phyloP scores from a whole-genome alignment of 2,329 filamentous ascomycete species.

The Claviceps pazoutovae region DNA sequence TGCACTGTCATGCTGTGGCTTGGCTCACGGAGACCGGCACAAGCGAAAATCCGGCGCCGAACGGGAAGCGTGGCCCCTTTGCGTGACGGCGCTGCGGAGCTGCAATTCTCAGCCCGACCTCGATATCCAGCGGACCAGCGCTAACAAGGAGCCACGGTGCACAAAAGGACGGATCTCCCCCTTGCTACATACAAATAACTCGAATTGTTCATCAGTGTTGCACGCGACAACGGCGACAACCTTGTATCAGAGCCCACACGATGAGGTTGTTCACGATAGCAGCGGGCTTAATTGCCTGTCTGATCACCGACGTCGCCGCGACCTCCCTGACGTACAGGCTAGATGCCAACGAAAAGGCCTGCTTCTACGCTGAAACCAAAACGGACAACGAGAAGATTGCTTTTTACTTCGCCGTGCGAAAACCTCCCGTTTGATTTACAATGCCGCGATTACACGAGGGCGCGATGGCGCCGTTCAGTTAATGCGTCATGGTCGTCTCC shows the following conservation, averaged over 20 bases:
- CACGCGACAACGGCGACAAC: slow-evolving; percentile 13
- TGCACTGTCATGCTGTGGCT: too few species aligned
- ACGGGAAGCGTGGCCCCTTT: slow-evolving; percentile 8
- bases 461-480: neutral
- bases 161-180: neutral
- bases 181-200: neutral
- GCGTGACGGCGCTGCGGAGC: neutral
- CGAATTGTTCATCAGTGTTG: slow-evolving; percentile 6
- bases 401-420: slow-evolving; percentile 75
- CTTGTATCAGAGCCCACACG: slow-evolving; percentile 15
- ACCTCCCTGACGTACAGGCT: slow-evolving; percentile 94
- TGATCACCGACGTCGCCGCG: slow-evolving; percentile 58
- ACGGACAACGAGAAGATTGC: slow-evolving; percentile 77
- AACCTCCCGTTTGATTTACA: neutral
- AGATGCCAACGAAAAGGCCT: slow-evolving; percentile 80
- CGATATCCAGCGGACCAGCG: slow-evolving; percentile 1
- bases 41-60: slow-evolving; percentile 12
- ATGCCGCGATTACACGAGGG: neutral
- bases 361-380: slow-evolving; percentile 77
- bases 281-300: slow-evolving; percentile 56
- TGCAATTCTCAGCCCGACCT: neutral
- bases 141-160: slow-evolving; percentile 4
- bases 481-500: neutral
- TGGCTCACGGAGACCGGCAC: slow-evolving; percentile 5
- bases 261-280: slow-evolving; percentile 55